Evolutionary conservation across 208 protist genomes (phyloP).

Genomic region (Trypanosoma melophagium): DNA sequence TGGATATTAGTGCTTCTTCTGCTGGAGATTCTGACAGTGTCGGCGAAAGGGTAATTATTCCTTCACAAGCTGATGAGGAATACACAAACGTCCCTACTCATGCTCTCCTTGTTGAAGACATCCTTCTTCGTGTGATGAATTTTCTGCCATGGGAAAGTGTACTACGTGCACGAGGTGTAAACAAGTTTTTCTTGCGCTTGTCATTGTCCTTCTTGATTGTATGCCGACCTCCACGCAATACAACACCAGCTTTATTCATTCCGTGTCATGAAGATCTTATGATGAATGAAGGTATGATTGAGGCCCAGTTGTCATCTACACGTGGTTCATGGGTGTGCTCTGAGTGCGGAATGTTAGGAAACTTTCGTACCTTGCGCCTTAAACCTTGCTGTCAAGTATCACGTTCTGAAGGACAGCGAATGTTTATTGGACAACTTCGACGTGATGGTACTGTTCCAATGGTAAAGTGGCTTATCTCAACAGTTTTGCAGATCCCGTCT

Average conservation of each 20-base stretch:
- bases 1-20: constrained; percentile 46
- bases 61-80: constrained; percentile 27
- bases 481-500: constrained; percentile 44
- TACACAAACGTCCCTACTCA: constrained; percentile 8
- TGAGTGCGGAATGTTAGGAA: constrained; percentile 30
- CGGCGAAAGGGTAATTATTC: constrained; percentile 31
- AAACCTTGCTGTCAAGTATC: constrained; percentile 3
- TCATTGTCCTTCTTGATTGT: constrained; percentile 48
- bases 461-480: constrained; percentile 66
- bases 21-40: constrained; percentile 34
- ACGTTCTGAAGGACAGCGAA: constrained; percentile 22
- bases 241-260: constrained; percentile 59
- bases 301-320: constrained; percentile 33
- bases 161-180: constrained; percentile 47
- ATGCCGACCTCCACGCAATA: constrained; percentile 40
- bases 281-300: constrained; percentile 39
- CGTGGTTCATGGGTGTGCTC: constrained; percentile 29
- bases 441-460: constrained; percentile 68
- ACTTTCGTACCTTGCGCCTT: neutral
- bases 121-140: constrained; percentile 48
- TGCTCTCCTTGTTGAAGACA: constrained; percentile 23
- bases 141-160: constrained; percentile 54
- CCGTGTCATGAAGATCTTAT: constrained; percentile 67
- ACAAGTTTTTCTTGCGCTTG: constrained; percentile 41
- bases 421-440: constrained; percentile 83